Base-by-base conservation (phyloP, 192 early-diverging fungal species). In the Mortierella hygrophila region DNA sequence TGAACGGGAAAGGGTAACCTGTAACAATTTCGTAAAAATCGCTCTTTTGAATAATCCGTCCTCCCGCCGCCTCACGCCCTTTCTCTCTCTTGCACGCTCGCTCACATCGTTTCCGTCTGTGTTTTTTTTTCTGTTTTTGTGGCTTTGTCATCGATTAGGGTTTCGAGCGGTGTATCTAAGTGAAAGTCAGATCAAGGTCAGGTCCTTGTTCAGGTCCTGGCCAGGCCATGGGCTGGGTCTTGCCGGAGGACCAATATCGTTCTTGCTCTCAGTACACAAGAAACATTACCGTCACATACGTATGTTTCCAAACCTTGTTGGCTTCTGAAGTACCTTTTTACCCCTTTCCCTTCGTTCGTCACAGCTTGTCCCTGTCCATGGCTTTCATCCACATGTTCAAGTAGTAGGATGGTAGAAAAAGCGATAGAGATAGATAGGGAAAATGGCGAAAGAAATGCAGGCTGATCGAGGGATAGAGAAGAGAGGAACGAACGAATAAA, bases 141-240 rank as follows among this genome's bases (percentile, higher is more conserved):
- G 55, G 55, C 55, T 57, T 57, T 57, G 23, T 57, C 0, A 26
- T 57, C 55, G 23, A 57, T 57, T 57, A 26, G 23, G n/a, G 55
- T 57, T 57, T 26, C 55, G 55, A 55, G 21, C 3, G 52, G 18
- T 54, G 52, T 54, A 2, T 54, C 52, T 54, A 77, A 93, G 40
- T 87, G 82, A n/a, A 98, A 97, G 97, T 85, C 94, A 29, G 81
- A 71, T 23, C 89, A 92, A 35, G 0, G 91, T 97, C 9, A 97
- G 98, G 89, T 68, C 78, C 0, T 77, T 85, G 5, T 97, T 98
- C 88, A 57, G n/a, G 55, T 57, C 52, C 52, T 57, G 55, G 55
- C 97, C 97, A 16, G 91, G 92, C 1, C 96, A 79, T 77, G 42
- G 70, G 42, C 38, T 26, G 42, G 47, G 47, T 44, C 32, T 54